A percentile compares a stretch with the other conserved stretches of the same genome.
phyloP scores from a whole-genome alignment of 768 basidiomycete species.

The Boletus reticulatus region DNA sequence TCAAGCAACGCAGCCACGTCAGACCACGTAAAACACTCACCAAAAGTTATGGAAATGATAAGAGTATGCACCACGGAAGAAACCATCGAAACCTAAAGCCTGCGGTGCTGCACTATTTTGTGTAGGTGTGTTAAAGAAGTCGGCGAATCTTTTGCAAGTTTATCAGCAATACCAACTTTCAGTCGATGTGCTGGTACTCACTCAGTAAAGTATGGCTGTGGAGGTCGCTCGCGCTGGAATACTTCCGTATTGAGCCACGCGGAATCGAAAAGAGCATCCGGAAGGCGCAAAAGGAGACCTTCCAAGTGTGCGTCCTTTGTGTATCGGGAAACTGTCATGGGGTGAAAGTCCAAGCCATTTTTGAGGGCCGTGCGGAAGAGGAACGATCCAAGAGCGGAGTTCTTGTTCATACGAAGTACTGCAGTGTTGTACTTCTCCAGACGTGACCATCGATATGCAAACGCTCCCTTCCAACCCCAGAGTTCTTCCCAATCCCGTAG shows the following conservation, averaged over 20 bases:
- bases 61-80: conserved; percentile 93
- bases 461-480: conserved; percentile 96
- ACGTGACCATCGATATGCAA: conserved; percentile 95
- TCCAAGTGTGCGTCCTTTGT: conserved; percentile 87
- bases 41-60: conserved; percentile 97
- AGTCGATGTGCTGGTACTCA: conserved; percentile 32
- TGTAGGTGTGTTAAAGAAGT: conserved; percentile 83
- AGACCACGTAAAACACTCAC: conserved; percentile 39
- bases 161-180: neutral
- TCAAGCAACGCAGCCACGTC: neutral
- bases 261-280: conserved; percentile 94
- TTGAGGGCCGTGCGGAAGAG: conserved; percentile 92
- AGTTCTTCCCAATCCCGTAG: conserved; percentile 98
- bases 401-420: conserved; percentile 90
- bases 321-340: conserved; percentile 91
- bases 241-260: conserved; percentile 95
- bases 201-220: conserved; percentile 92
- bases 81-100: conserved; percentile 89
- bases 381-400: conserved; percentile 88
- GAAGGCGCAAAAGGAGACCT: conserved; percentile 78
- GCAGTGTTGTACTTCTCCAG: conserved; percentile 95
- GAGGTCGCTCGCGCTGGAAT: conserved; percentile 88
- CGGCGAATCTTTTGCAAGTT: conserved; percentile 58
- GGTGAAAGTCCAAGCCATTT: conserved; percentile 95
- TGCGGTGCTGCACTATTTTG: conserved; percentile 77